Base-by-base conservation (phyloP, 139 green algal genomes). In the Tetradesmus lagerheimii region DNA sequence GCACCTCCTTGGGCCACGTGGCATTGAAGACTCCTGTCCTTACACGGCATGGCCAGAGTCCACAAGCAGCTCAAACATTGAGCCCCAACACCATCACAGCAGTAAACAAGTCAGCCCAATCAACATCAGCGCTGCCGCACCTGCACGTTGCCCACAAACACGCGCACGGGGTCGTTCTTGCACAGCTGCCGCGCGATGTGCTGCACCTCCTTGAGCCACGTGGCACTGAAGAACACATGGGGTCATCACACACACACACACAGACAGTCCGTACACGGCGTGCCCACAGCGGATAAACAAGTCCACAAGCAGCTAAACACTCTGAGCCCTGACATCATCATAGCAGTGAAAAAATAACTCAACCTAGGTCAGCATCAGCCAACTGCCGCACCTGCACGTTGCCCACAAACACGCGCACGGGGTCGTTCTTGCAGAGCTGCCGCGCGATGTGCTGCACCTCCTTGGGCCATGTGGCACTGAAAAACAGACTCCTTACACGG, bases 201-300 rank as follows among this genome's bases (percentile, higher is more conserved):
- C 86, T 96, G 95, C 80, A 98, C 97, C 91, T 98, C 96, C 27
- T 91, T 84, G 29, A 95, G 96, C 96, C 97, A 97, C 12, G 96
- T 98, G 29, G 96, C 96, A 27, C 78, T 94, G 91, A 97, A 98
- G 87, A 98, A 96, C 38, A 98, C n/a, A n/a, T n/a, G n/a, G n/a
- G n/a, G n/a, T n/a, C n/a, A n/a, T n/a, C n/a, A n/a, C n/a, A n/a
- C n/a, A n/a, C n/a, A n/a, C n/a, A n/a, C n/a, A n/a, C n/a, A n/a
- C n/a, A n/a, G n/a, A n/a, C n/a, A n/a, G n/a, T n/a, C n/a, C n/a
- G n/a, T n/a, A n/a, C n/a, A n/a, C n/a, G n/a, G n/a, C n/a, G n/a
- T n/a, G n/a, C n/a, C n/a, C n/a, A n/a, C n/a, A n/a, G n/a, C n/a
- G n/a, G n/a, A n/a, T n/a, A n/a, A n/a, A n/a, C n/a, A n/a, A n/a